Conservation (phyloP, 1,284 basidiomycete species). For the Wallemia hederae region DNA sequence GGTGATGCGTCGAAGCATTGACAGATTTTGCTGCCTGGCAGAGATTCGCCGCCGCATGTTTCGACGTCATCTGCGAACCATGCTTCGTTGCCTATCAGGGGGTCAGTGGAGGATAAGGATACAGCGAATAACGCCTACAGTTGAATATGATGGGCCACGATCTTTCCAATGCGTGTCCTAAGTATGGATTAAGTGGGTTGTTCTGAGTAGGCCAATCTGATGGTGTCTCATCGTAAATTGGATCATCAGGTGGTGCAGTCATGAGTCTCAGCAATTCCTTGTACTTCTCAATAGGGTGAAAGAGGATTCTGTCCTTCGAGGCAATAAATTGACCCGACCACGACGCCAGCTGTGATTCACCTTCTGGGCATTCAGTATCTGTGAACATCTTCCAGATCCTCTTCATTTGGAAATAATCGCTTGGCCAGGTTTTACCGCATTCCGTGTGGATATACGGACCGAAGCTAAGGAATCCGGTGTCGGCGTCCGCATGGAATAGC, state of each 20-base stretch:
- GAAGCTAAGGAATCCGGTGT: constrained; percentile 15
- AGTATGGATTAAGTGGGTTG: background rate
- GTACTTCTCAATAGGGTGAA: constrained; percentile 8
- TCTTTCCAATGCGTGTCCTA: constrained; percentile 14
- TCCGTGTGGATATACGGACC: constrained; percentile 13
- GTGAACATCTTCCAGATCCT: constrained; percentile 11
- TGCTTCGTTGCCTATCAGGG: background rate
- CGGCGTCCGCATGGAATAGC: constrained; percentile 7
- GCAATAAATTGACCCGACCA: constrained; percentile 16
- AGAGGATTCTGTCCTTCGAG: constrained; percentile 10
- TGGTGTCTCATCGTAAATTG: constrained; percentile 14
- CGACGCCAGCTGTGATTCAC: constrained; percentile 5
- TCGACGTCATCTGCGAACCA: background rate
- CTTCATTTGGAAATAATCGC: constrained; percentile 9
- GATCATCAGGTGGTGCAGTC: constrained; percentile 11
- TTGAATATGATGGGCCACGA: constrained; percentile 14
- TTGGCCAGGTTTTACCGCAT: constrained; percentile 9
- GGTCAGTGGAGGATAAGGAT: background rate
- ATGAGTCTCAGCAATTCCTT: constrained; percentile 10
- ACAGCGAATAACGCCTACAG: constrained; percentile 5
- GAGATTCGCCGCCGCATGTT: background rate
- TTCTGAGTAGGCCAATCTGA: constrained; percentile 7
- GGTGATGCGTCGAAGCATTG: background rate
- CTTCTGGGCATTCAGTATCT: constrained; percentile 9
- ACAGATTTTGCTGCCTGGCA: background rate